Base-by-base conservation (phyloP, 2,329 filamentous ascomycete genomes). In the Lachnellula suecica region DNA sequence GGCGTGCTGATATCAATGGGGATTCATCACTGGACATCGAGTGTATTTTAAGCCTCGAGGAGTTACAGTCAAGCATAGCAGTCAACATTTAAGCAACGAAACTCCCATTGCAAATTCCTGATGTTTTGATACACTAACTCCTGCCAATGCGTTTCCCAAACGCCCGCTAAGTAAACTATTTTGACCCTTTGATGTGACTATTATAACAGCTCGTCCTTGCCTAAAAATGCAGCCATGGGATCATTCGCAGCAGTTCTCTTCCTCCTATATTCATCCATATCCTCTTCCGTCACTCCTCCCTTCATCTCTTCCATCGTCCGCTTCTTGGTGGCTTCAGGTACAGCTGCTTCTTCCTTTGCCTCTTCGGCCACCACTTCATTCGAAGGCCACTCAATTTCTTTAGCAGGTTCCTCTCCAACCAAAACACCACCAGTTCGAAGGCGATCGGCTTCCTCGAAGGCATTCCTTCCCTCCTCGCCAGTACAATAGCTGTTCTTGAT, bases 401-500 rank as follows among this genome's bases (percentile, higher is more conserved):
- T 59, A 2, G 43, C 17, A 20, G 63, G 57, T 56, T 65, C 64
- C 38, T 68, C 64, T 4, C 61, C 60, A 17, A 56, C 63, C n/a
- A 73, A 63, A 44, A 69, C 72, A 2, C 65, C 73, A 19, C 81
- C 66, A 35, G 56, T 74, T 49, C 79, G 69, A 68, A 85, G 73
- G 27, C 76, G 75, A 59, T 94, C 85, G 0, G 89, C 85, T 51
- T 89, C 87, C 62, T 92, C 86, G 71, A 89, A 91, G 1, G 91
- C 92, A 56, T 74, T 74, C 69, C 85, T 95, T 31, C 94, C 94
- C 53, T 89, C 89, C 55, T 94, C 90, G 23, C 94, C 94, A 0
- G 93, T 97, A 70, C 94, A 99, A 66, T 97, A 99, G 65, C 91
- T 96, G 71, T 99, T 97, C 73, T 96, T 97, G 57, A 96, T 83